Percentiles rank a stretch among this genome's conserved stretches.
phyloP scores from a whole-genome alignment of 768 basidiomycete genomes.

The Coprinopsis marcescibilis region DNA sequence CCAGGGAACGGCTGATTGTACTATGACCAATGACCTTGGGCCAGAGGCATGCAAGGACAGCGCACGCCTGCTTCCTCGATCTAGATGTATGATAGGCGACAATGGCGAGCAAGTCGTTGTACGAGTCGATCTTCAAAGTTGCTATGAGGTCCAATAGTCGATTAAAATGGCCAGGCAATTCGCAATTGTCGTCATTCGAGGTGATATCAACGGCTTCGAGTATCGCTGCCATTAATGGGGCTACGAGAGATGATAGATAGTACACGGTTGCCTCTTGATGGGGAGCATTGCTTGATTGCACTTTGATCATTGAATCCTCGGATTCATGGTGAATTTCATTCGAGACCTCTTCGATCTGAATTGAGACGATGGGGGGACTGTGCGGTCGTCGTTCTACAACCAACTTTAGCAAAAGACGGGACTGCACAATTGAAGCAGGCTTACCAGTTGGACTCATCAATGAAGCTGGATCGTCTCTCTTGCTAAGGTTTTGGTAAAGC shows the following conservation, averaged over 20 bases:
- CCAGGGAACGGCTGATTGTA: constrained; percentile 48
- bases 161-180: constrained; percentile 44
- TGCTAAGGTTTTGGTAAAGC: constrained; percentile 25
- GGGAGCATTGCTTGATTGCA: constrained; percentile 50
- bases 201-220: constrained; percentile 49
- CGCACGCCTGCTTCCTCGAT: constrained; percentile 50
- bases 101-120: constrained; percentile 66
- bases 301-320: neutral
- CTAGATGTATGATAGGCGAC: constrained; percentile 58
- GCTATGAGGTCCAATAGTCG: constrained; percentile 50
- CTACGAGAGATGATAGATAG: constrained; percentile 53
- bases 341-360: constrained; percentile 51
- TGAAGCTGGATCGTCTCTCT: constrained; percentile 8
- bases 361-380: constrained; percentile 44
- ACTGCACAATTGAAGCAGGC: neutral
- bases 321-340: constrained; percentile 17
- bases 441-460: constrained; percentile 3
- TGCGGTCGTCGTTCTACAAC: constrained; percentile 11
- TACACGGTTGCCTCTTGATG: constrained; percentile 50
- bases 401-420: neutral
- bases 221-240: constrained; percentile 58
- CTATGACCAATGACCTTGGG: constrained; percentile 66
- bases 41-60: constrained; percentile 57
- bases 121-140: constrained; percentile 57
- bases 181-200: constrained; percentile 22